Base-by-base conservation (phyloP, 2,329 filamentous ascomycete species). In the Penicillium sp. region DNA sequence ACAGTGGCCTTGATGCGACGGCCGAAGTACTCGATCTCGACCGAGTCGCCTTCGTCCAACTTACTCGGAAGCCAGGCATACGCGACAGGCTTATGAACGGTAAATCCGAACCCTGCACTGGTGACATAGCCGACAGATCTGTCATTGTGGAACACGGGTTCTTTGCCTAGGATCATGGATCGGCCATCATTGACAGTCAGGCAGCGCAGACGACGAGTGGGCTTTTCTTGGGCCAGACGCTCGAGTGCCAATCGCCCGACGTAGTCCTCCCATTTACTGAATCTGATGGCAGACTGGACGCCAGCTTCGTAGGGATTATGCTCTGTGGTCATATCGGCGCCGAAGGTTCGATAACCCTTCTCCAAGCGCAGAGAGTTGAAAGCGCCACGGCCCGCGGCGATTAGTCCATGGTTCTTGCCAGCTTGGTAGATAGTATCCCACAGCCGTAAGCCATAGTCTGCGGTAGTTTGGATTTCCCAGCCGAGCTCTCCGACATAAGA, bases 11-110 rank as follows among this genome's bases (percentile, higher is more conserved):
- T 59, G 47, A 85, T 77, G 10, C 74, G 72, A 52, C 68, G 70
- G 4, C 82, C 81, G 66, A 86, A 86, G 62, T 86, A 86, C 59
- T 85, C 82, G 51, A 86, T 75, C 61, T 85, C 81, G 0, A 86
- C 81, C 0, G 59, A 51, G 3, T 77, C 73, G 0, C 82, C 82
- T 41, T 81, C 76, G 0, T 48, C 52, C 2, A 84, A 61, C 2
- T 58, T 61, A 10, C 65, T 72, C 0, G 82, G 82, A 12, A 86
- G 67, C 70, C 81, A 84, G 0, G 82, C 79, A 63, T 81, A 85
- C 0, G 81, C 83, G 12, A 85, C 73, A 0, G 84, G 83, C 65
- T 80, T 84, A 24, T 81, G 68, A 9, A 86, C 64, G 0, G 79
- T 82, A 60, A 82, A 85, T 0, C 80, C 84, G 60, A 85, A 86